Percentiles rank a stretch among this genome's conserved stretches.
Evolutionary conservation across 2,329 filamentous ascomycete genomes (phyloP).

Genomic region (Cercospora janseana): DNA sequence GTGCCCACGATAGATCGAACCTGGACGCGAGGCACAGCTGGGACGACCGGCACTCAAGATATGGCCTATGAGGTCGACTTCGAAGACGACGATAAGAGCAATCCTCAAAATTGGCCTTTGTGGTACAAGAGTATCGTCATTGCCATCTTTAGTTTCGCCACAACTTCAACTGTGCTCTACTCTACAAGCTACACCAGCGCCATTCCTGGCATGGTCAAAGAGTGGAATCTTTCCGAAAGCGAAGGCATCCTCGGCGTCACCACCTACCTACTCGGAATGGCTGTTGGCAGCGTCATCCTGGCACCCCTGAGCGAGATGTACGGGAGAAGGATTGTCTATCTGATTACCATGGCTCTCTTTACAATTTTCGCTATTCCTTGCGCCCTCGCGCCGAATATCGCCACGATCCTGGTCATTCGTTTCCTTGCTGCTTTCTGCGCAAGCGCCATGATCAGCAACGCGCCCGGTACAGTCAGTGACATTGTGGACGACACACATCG

Average conservation of each 20-base stretch:
- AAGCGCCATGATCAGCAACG: conserved; percentile 77
- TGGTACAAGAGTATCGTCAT: conserved; percentile 57
- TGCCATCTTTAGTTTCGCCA: conserved; percentile 57
- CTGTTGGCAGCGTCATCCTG: conserved; percentile 67
- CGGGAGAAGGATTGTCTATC: conserved; percentile 65
- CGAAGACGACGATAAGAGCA: conserved; percentile 59
- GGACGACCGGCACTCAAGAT: conserved; percentile 32
- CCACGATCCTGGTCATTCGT: conserved; percentile 66
- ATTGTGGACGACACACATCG: conserved; percentile 77
- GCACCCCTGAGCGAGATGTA: conserved; percentile 73
- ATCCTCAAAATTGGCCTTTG: conserved; percentile 68
- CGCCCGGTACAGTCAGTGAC: conserved; percentile 79
- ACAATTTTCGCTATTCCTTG: conserved; percentile 69
- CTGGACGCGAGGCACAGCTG: conserved; percentile 25
- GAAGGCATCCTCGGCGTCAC: conserved; percentile 74
- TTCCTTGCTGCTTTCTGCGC: conserved; percentile 75
- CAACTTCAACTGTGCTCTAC: conserved; percentile 60
- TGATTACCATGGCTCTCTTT: conserved; percentile 64
- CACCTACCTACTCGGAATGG: conserved; percentile 73
- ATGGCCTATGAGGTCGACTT: conserved; percentile 73
- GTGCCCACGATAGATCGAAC: conserved; percentile 25
- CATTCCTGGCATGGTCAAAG: conserved; percentile 61
- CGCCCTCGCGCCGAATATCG: conserved; percentile 65
- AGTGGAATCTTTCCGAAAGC: conserved; percentile 62
- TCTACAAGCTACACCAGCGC: conserved; percentile 76